Evolutionary conservation across 768 basidiomycete genomes (phyloP).

Genomic region (Leccinum subgranulosum): DNA sequence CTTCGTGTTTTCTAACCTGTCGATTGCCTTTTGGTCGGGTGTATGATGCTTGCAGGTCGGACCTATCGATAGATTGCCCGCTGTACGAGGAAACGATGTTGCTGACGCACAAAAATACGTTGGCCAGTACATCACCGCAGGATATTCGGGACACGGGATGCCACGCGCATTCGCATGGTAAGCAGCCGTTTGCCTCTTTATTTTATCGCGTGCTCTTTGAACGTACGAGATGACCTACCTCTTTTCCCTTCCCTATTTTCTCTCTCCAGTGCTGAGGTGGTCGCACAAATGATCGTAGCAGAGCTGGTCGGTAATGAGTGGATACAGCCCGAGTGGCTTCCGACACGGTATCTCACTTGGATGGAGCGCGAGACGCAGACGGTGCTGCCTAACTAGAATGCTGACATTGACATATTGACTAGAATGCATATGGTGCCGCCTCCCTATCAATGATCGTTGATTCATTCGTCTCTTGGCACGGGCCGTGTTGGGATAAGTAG

Average conservation of each 20-base stretch:
- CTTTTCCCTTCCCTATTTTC: not conserved
- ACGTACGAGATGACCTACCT: not conserved
- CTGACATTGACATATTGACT: too few species aligned
- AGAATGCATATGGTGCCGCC: not conserved
- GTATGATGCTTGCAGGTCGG: slow-evolving; percentile 47
- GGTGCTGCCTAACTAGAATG: not conserved
- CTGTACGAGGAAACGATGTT: slow-evolving; percentile 10
- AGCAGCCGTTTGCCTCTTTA: not conserved
- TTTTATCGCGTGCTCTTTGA: not conserved
- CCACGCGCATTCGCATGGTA: slow-evolving; percentile 68
- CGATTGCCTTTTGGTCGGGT: not conserved
- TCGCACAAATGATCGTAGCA: slow-evolving; percentile 56
- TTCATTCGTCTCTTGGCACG: not conserved
- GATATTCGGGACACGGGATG: slow-evolving; percentile 81
- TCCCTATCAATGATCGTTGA: not conserved
- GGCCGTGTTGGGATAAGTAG: not conserved
- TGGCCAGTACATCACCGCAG: slow-evolving; percentile 72
- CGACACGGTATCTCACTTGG: slow-evolving; percentile 48
- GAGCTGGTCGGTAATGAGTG: slow-evolving; percentile 45
- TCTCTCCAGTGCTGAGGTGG: slow-evolving; percentile 52
- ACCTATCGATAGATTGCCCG: slow-evolving; percentile 41
- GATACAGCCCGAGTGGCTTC: slow-evolving; percentile 61
- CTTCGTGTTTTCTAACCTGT: not conserved
- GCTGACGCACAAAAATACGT: slow-evolving; percentile 25
- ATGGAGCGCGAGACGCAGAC: slow-evolving; percentile 1